These are phyloP conservation scores for Microsporum audouinii DNA, from an alignment of 2,329 filamentous ascomycete genomes.

Conservation along the genomic window DNA sequence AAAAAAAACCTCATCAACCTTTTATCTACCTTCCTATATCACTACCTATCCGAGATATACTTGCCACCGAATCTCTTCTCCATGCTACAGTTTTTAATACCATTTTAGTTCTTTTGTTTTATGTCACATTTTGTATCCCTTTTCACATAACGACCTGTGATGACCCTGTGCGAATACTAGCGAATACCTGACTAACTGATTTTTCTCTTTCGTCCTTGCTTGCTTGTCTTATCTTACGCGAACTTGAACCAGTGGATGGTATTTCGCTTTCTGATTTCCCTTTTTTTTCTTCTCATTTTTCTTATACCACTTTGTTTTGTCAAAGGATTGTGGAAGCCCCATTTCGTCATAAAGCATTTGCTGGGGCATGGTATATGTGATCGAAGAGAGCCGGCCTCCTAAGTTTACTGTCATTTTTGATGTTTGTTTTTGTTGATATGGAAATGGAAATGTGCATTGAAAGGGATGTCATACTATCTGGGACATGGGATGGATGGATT, in stretches of 20 bases:
- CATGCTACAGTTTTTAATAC: neutral
- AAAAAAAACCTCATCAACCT: neutral
- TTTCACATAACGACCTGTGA: constrained; percentile 1
- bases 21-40: constrained; percentile 2
- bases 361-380: constrained; percentile 2
- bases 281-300: neutral
- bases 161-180: constrained; percentile 4
- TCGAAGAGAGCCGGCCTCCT: neutral
- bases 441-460: neutral
- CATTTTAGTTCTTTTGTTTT: neutral
- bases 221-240: neutral
- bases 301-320: neutral
- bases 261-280: neutral
- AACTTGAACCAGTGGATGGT: neutral
- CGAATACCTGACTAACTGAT: neutral
- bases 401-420: neutral
- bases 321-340: neutral
- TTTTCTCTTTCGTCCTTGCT: neutral
- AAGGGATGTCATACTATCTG: neutral
- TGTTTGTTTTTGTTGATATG: neutral
- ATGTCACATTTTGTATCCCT: neutral
- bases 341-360: neutral
- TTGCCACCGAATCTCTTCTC: neutral
- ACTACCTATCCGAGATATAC: neutral
- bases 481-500: neutral